Evolutionary conservation across 2,329 filamentous ascomycete genomes (phyloP).

Genomic region (Alternaria gaisen): DNA sequence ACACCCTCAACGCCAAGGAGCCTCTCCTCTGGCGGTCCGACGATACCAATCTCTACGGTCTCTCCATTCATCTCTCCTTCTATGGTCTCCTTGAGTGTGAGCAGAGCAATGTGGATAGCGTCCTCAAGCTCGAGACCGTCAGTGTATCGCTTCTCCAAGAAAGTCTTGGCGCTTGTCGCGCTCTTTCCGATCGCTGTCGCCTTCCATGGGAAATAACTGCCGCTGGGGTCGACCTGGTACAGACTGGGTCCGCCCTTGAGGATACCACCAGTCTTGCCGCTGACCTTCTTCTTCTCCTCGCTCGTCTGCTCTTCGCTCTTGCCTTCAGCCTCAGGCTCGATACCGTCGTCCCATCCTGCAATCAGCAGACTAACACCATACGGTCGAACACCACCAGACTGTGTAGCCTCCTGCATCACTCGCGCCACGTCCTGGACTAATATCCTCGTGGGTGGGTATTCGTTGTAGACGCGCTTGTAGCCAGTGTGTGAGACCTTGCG

Average conservation of each 20-base stretch:
- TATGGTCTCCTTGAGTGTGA: conserved; percentile 98
- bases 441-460: conserved; percentile 99
- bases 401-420: conserved; percentile 98
- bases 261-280: conserved; percentile 92
- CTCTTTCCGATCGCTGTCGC: conserved; percentile 99
- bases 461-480: conserved; percentile 99
- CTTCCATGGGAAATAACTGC: conserved; percentile 99
- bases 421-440: conserved; percentile 97
- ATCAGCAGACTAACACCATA: conserved; percentile 96
- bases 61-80: conserved; percentile 99
- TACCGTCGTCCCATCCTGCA: conserved; percentile 97
- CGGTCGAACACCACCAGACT: conserved; percentile 94
- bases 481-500: conserved; percentile 97
- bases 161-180: conserved; percentile 97
- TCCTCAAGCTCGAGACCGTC: conserved; percentile 97
- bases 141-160: conserved; percentile 98
- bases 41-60: conserved; percentile 98
- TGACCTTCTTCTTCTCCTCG: conserved; percentile 73
- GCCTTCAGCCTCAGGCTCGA: conserved; percentile 82
- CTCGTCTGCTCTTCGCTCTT: conserved; percentile 63
- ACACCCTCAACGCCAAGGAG: conserved; percentile 91
- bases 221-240: conserved; percentile 99
- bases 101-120: conserved; percentile 95
- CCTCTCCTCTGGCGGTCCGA: conserved; percentile 92
- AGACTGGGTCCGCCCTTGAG: conserved; percentile 95